Base-by-base conservation (phyloP, 495 filamentous ascomycete genomes). In the Podospora anserina region DNA sequence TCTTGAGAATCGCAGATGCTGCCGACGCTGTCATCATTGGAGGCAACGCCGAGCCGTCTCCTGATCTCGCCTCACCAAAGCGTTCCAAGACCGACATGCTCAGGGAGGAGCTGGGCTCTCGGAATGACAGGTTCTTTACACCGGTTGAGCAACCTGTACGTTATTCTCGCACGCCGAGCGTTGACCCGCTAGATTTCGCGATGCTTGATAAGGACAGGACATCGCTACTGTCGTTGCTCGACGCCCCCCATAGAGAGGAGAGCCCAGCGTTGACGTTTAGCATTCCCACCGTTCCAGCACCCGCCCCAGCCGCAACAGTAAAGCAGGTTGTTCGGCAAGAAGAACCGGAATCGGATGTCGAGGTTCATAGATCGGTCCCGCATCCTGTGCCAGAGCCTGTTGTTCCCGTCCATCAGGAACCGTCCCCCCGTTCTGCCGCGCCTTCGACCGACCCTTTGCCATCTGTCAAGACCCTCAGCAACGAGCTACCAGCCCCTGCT, bases 211-310 rank as follows among this genome's bases (percentile, higher is more conserved):
- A 83, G 32, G 72, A 78, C 59, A 82, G 83, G 55, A 82, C 81
- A 0, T 87, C 85, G 4, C 78, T 87, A 4, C 74, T 85, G 19
- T 87, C 84, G 0, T 82, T 87, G n/a, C 82, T 87, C 67, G 80
- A 85, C 65, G 83, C 81, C 0, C 82, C 83, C 0, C 78, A 79
- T 69, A 69, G 80, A 58, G 72, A 76, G 58, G 76, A 75, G 0
- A 66, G 64, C 27, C 70, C 74, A 15, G 64, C 67, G 58, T 55
- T 65, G 2, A 58, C 67, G 2, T 76, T 80, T 63, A 75, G 77
- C 56, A 77, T 82, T 61, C 80, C 81, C 54, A 81, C 75, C 20
- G 77, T 74, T 5, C 70, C 75, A 0, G 76, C 70, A 1, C 73
- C 71, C 27, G 70, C 66, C 7, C 68, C 70, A 20, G 6, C 39